phyloP scores from a whole-genome alignment of 2,329 filamentous ascomycete species.

The Colletotrichum sublineola region DNA sequence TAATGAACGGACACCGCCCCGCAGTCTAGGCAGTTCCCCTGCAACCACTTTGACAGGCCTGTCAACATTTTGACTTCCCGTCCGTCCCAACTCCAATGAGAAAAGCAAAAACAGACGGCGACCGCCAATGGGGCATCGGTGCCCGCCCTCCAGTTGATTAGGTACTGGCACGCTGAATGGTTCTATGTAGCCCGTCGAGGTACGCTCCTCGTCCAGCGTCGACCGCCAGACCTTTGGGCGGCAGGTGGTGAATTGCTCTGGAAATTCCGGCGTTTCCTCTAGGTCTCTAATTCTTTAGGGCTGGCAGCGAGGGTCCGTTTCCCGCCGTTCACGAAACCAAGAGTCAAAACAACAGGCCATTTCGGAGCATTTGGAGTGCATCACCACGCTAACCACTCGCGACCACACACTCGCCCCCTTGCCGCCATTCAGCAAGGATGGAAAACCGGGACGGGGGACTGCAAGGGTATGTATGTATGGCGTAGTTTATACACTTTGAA shows the following conservation, averaged over 20 bases:
- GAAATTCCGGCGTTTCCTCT: neutral
- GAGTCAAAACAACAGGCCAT: neutral
- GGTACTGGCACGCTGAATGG: neutral
- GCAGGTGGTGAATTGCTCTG: neutral
- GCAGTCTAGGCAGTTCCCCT: slow-evolving; percentile 17
- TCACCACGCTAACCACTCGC: neutral
- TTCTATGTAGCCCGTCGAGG: neutral
- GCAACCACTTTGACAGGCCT: slow-evolving; percentile 17
- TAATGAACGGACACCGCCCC: slow-evolving; percentile 12
- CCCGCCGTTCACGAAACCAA: neutral
- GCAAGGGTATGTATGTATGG: neutral
- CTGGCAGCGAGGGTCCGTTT: neutral
- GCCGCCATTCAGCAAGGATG: neutral
- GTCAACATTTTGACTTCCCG: slow-evolving; percentile 8
- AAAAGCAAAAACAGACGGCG: neutral
- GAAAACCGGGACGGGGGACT: neutral
- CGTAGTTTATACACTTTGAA: slow-evolving; percentile 9
- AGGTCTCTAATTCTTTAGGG: slow-evolving; percentile 21
- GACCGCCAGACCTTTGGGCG: neutral
- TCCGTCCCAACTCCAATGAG: neutral
- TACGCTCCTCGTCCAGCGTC: neutral
- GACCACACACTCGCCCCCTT: neutral
- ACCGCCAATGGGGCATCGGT: neutral
- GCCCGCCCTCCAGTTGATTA: neutral
- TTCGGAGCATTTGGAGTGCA: neutral